A percentile compares a stretch with the other conserved stretches of the same genome.
phyloP scores from a whole-genome alignment of 2,329 filamentous ascomycete species.

The Cercospora zeina region DNA sequence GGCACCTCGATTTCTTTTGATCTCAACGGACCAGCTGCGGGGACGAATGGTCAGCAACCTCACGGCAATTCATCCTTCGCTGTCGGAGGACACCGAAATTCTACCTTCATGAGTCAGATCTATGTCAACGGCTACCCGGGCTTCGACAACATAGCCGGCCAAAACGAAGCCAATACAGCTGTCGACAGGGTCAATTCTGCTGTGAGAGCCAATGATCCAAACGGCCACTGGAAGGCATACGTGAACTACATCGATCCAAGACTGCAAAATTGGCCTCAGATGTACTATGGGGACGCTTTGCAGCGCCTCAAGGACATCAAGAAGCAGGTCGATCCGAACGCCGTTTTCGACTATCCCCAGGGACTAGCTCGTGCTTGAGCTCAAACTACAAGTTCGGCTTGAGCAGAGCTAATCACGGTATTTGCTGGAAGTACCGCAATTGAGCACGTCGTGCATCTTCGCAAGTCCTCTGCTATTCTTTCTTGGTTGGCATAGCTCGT shows the following conservation, averaged over 20 bases:
- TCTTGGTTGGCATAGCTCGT: background rate
- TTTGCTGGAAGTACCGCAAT: background rate
- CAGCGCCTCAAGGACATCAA: constrained; percentile 22
- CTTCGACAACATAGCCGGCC: constrained; percentile 17
- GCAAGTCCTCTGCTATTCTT: background rate
- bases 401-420: no score
- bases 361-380: constrained; percentile 21
- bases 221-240: constrained; percentile 21
- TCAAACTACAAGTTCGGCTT: background rate
- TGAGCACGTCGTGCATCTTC: background rate
- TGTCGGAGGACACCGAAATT: constrained; percentile 19
- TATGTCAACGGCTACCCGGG: constrained; percentile 22
- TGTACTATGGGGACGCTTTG: constrained; percentile 24
- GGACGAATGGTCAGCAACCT: constrained; percentile 23
- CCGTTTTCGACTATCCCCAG: constrained; percentile 25
- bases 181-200: constrained; percentile 19
- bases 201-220: constrained; percentile 17
- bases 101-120: constrained; percentile 25
- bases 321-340: constrained; percentile 18
- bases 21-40: constrained; percentile 21
- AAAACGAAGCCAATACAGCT: constrained; percentile 13
- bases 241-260: constrained; percentile 28
- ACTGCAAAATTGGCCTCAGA: constrained; percentile 18
- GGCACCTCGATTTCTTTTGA: constrained; percentile 26
- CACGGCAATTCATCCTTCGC: constrained; percentile 20